phyloP scores from a whole-genome alignment of 2,329 filamentous ascomycete species.

The Fusarium beomiforme region DNA sequence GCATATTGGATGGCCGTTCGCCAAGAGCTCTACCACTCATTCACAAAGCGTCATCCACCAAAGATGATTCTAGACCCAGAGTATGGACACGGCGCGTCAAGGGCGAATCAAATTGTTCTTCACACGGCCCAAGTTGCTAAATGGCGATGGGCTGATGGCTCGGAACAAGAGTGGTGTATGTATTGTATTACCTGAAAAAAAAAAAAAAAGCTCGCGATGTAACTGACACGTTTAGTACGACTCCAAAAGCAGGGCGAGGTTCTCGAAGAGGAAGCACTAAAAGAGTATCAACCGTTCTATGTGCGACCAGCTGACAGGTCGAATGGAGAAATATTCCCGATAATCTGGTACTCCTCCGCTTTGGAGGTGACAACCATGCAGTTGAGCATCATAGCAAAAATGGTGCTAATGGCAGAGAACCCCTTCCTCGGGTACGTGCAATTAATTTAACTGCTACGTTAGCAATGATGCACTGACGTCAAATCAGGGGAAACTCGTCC shows the following conservation, averaged over 20 bases:
- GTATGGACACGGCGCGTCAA: constrained; percentile 48
- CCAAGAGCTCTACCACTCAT: constrained; percentile 54
- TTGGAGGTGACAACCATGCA: constrained; percentile 54
- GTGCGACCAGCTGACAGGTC: constrained; percentile 48
- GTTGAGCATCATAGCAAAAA: constrained; percentile 52
- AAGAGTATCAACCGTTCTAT: constrained; percentile 49
- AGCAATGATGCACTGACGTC: constrained; percentile 7
- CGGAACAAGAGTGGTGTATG: constrained; percentile 52
- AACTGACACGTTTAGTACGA: constrained; percentile 41
- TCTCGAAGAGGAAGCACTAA: constrained; percentile 48
- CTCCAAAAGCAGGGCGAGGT: constrained; percentile 50
- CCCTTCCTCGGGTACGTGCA: constrained; percentile 48
- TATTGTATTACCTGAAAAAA: neutral
- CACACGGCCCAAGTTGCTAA: constrained; percentile 54
- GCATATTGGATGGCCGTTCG: constrained; percentile 55
- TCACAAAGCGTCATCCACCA: constrained; percentile 51
- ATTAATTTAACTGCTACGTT: neutral
- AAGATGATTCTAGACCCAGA: constrained; percentile 50
- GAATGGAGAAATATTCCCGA: constrained; percentile 53
- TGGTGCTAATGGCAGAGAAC: constrained; percentile 53
- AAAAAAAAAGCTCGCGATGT: accelerated
- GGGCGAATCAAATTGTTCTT: constrained; percentile 53
- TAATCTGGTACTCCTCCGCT: constrained; percentile 52
- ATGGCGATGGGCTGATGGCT: constrained; percentile 53
- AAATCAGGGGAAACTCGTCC: constrained; percentile 38